These are phyloP conservation scores for Entonaema liquescens DNA, from an alignment of 495 filamentous ascomycete species.

Conservation along the genomic window DNA sequence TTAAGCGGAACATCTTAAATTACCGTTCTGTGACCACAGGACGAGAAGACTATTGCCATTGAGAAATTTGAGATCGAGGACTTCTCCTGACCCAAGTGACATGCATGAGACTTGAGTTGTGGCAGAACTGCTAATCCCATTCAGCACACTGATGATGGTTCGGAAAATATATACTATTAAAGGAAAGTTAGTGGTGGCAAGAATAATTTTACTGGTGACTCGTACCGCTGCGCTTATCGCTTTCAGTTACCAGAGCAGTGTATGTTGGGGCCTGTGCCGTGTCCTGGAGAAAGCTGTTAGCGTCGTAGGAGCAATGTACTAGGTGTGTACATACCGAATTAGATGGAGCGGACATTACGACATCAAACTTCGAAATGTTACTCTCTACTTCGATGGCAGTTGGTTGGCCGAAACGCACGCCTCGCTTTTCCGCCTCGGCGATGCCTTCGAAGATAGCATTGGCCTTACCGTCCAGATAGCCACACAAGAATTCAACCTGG, in stretches of 20 bases:
- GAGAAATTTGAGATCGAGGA: slow-evolving; percentile 62
- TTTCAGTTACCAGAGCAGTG: slow-evolving; percentile 46
- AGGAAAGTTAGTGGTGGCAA: not conserved
- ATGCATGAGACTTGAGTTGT: slow-evolving; percentile 47
- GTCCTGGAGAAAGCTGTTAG: slow-evolving; percentile 45
- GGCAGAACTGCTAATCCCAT: slow-evolving; percentile 52
- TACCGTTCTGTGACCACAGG: slow-evolving; percentile 54
- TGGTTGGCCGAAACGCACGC: slow-evolving; percentile 60
- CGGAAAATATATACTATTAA: slow-evolving; percentile 58
- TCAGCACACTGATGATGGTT: slow-evolving; percentile 49
- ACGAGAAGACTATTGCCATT: slow-evolving; percentile 54
- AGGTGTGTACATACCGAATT: slow-evolving; percentile 41
- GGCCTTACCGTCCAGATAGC: slow-evolving; percentile 52
- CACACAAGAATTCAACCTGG: slow-evolving; percentile 56
- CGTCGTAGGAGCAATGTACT: not conserved
- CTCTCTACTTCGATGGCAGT: slow-evolving; percentile 49
- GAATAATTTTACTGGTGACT: not conserved
- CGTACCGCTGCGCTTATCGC: slow-evolving; percentile 33
- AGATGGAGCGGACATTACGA: slow-evolving; percentile 44
- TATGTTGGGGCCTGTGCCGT: slow-evolving; percentile 42
- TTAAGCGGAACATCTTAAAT: not conserved
- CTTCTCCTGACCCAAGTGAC: slow-evolving; percentile 50
- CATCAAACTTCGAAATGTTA: slow-evolving; percentile 52
- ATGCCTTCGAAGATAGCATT: slow-evolving; percentile 59
- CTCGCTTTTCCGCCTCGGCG: slow-evolving; percentile 62